Conservation (phyloP, 306 rosid genomes). For the Cicer arietinum region DNA sequence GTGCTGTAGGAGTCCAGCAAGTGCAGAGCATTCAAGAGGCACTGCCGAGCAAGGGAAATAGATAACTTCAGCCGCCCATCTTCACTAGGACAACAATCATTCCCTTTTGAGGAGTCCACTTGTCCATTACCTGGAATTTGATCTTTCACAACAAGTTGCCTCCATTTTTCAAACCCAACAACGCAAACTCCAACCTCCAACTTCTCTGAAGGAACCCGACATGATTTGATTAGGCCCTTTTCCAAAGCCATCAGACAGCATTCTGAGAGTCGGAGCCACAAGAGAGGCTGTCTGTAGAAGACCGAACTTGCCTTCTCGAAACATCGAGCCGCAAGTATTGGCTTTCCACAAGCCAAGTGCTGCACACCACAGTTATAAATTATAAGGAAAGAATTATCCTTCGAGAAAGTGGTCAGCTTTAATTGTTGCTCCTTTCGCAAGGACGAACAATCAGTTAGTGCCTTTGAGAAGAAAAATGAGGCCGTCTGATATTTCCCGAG, state of each 20-base stretch:
- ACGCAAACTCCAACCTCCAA: slow-evolving; percentile 74
- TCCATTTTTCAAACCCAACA: slow-evolving; percentile 92
- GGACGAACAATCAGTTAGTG: slow-evolving; percentile 73
- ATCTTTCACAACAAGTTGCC: slow-evolving; percentile 81
- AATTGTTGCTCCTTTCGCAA: slow-evolving; percentile 78
- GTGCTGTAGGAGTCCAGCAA: slow-evolving; percentile 63
- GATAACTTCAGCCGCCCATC: slow-evolving; percentile 79
- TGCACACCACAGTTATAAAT: slow-evolving; percentile 91
- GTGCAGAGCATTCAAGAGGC: slow-evolving; percentile 74
- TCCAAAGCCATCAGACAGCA: slow-evolving; percentile 97
- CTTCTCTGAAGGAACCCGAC: slow-evolving; percentile 52
- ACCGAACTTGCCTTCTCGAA: slow-evolving; percentile 90
- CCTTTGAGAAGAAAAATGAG: slow-evolving; percentile 86
- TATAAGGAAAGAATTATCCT: slow-evolving; percentile 84
- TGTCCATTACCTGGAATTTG: slow-evolving; percentile 63
- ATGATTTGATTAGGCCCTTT: slow-evolving; percentile 67
- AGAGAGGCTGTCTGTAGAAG: slow-evolving; percentile 79
- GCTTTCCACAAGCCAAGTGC: slow-evolving; percentile 89
- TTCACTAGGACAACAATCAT: slow-evolving; percentile 53
- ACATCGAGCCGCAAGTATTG: slow-evolving; percentile 87
- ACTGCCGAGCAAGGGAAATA: slow-evolving; percentile 79
- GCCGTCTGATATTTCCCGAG: slow-evolving; percentile 93
- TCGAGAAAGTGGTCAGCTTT: slow-evolving; percentile 74
- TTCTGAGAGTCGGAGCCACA: slow-evolving; percentile 98
- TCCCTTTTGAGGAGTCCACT: slow-evolving; percentile 51